A percentile compares a stretch with the other conserved stretches of the same genome.
Evolutionary conservation across 2,329 filamentous ascomycete genomes (phyloP).

Genomic region (Aspergillus sp.): DNA sequence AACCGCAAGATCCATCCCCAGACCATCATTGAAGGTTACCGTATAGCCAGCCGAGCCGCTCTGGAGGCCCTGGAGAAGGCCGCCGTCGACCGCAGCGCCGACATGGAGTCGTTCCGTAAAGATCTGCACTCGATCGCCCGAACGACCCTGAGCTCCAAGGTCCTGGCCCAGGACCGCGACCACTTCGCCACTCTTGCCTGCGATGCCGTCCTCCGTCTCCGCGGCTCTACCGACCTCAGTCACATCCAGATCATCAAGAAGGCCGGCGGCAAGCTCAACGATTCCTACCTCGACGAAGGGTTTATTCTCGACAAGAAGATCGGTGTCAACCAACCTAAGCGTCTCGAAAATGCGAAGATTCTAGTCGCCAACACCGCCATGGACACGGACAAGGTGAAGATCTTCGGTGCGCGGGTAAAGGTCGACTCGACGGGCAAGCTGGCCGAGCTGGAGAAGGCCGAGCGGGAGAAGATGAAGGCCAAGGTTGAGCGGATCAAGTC

Average conservation of each 20-base stretch:
- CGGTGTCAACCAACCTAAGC: conserved; percentile 96
- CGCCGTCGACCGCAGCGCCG: conserved; percentile 86
- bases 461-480: conserved; percentile 98
- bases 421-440: conserved; percentile 94
- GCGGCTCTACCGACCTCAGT: conserved; percentile 87
- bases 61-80: conserved; percentile 78
- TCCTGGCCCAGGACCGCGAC: conserved; percentile 87
- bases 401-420: conserved; percentile 96
- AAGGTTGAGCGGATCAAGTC: conserved; percentile 99
- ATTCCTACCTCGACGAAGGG: conserved; percentile 96
- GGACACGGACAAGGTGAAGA: conserved; percentile 99
- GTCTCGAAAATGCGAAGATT: conserved; percentile 97
- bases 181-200: conserved; percentile 88
- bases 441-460: conserved; percentile 96
- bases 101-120: conserved; percentile 78
- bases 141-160: conserved; percentile 96
- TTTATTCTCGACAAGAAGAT: conserved; percentile 99
- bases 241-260: conserved; percentile 99
- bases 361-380: conserved; percentile 96
- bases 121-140: conserved; percentile 88
- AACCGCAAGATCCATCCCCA: conserved; percentile 99
- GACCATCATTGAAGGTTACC: conserved; percentile 98
- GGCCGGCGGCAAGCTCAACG: conserved; percentile 92
- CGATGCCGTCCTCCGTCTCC: conserved; percentile 86
- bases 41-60: conserved; percentile 91